A percentile compares a stretch with the other conserved stretches of the same genome.
phyloP scores from a whole-genome alignment of 495 filamentous ascomycete species.

The Aspergillus coremiiformis region DNA sequence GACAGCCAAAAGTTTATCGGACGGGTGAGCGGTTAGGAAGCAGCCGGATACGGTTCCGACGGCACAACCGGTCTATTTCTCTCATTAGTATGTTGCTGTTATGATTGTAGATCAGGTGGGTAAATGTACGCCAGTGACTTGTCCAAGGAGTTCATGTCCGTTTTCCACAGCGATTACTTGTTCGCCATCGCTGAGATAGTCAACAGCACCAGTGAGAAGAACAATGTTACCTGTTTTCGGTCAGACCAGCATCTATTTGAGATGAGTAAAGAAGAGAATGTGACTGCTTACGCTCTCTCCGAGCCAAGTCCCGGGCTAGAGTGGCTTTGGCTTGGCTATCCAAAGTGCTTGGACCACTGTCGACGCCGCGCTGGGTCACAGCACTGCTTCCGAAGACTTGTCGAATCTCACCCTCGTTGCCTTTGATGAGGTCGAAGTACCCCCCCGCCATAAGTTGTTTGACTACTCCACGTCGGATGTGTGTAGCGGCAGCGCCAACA shows the following conservation, averaged over 20 bases:
- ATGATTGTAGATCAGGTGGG: conserved; percentile 3
- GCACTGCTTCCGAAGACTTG: conserved; percentile 51
- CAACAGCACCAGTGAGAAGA: conserved; percentile 76
- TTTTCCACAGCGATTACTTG: conserved; percentile 62
- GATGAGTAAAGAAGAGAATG: neutral
- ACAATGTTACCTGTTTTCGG: conserved; percentile 51
- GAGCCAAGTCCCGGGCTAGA: conserved; percentile 59
- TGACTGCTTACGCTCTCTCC: conserved; percentile 43
- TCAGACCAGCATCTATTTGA: neutral
- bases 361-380: conserved; percentile 80
- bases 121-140: conserved; percentile 62
- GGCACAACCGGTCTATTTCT: conserved; percentile 62
- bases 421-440: conserved; percentile 85
- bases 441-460: conserved; percentile 64
- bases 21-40: conserved; percentile 52
- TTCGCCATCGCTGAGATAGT: conserved; percentile 71
- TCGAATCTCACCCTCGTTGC: conserved; percentile 85
- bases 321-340: conserved; percentile 46
- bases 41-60: conserved; percentile 76
- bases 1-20: conserved; percentile 60
- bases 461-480: conserved; percentile 61
- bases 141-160: conserved; percentile 69
- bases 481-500: conserved; percentile 82
- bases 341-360: conserved; percentile 58
- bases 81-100: neutral